Evolutionary conservation across 2,329 filamentous ascomycete genomes (phyloP).

Genomic region (Pyrenochaeta sp.): DNA sequence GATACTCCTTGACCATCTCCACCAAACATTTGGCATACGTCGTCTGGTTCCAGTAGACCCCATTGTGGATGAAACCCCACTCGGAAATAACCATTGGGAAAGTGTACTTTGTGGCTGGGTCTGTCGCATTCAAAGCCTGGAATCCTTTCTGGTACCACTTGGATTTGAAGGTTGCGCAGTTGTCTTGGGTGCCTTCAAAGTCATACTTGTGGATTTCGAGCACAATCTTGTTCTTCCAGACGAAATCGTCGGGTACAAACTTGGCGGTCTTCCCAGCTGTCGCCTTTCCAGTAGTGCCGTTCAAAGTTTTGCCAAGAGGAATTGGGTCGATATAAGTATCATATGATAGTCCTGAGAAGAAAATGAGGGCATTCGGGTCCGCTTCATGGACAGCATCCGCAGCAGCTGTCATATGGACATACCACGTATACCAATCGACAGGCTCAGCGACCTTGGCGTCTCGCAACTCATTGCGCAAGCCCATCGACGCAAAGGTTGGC

Average conservation of each 20-base stretch:
- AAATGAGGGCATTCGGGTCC: constrained; percentile 36
- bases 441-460: constrained; percentile 32
- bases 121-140: constrained; percentile 37
- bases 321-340: constrained; percentile 46
- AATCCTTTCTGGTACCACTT: constrained; percentile 48
- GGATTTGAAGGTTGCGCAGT: constrained; percentile 41
- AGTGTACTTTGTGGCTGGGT: constrained; percentile 38
- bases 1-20: constrained; percentile 43
- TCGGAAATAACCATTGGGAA: constrained; percentile 46
- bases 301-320: constrained; percentile 41
- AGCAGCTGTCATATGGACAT: constrained; percentile 43
- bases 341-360: constrained; percentile 45
- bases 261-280: constrained; percentile 37
- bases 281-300: constrained; percentile 34
- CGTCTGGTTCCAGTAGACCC: constrained; percentile 43
- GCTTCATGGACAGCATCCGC: constrained; percentile 41
- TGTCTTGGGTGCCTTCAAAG: constrained; percentile 41
- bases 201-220: constrained; percentile 47
- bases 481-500: constrained; percentile 38
- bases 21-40: constrained; percentile 42
- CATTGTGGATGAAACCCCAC: constrained; percentile 45
- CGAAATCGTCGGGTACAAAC: constrained; percentile 35
- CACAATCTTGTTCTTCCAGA: constrained; percentile 42
- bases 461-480: constrained; percentile 44
- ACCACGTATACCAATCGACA: constrained; percentile 48